These are phyloP conservation scores for Chiua sp. DNA, from an alignment of 1,284 basidiomycete genomes.

Conservation along the genomic window DNA sequence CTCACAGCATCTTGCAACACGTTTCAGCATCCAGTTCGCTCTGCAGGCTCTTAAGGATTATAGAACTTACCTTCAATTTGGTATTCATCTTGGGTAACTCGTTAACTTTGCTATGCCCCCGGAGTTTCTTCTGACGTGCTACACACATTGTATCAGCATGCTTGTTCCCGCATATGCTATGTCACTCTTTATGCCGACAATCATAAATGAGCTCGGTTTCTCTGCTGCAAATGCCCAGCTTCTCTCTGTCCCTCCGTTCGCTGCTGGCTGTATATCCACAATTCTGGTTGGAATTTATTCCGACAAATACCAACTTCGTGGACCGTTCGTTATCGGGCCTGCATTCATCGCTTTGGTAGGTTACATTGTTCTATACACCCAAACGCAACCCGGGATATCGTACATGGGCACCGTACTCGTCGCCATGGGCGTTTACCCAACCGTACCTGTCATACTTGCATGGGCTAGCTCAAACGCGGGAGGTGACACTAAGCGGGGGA, in stretches of 20 bases:
- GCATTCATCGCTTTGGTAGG: slow-evolving; percentile 44
- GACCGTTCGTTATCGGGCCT: slow-evolving; percentile 44
- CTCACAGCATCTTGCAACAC: slow-evolving; percentile 23
- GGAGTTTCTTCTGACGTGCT: too few species aligned
- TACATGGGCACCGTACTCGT: slow-evolving; percentile 57
- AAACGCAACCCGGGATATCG: slow-evolving; percentile 37
- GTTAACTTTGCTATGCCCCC: too few species aligned
- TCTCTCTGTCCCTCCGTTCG: slow-evolving; percentile 48
- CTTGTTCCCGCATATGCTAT: slow-evolving; percentile 59
- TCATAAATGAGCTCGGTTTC: slow-evolving; percentile 58
- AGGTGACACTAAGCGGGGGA: slow-evolving; percentile 54
- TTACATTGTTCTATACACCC: slow-evolving; percentile 46
- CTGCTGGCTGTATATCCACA: slow-evolving; percentile 44
- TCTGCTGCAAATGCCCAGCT: slow-evolving; percentile 43
- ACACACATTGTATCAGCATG: slow-evolving; percentile 27
- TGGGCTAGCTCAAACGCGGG: slow-evolving; percentile 59
- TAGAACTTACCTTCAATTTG: slow-evolving; percentile 46
- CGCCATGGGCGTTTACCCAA: slow-evolving; percentile 54
- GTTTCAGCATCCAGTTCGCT: slow-evolving; percentile 40
- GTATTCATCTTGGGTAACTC: slow-evolving; percentile 45
- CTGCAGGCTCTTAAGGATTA: slow-evolving; percentile 45
- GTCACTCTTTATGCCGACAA: slow-evolving; percentile 58
- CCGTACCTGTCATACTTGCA: slow-evolving; percentile 54
- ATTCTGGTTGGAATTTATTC: slow-evolving; percentile 44
- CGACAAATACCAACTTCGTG: slow-evolving; percentile 45